Conservation (phyloP, 1,284 basidiomycete genomes). For the Trichosporon sp. region DNA sequence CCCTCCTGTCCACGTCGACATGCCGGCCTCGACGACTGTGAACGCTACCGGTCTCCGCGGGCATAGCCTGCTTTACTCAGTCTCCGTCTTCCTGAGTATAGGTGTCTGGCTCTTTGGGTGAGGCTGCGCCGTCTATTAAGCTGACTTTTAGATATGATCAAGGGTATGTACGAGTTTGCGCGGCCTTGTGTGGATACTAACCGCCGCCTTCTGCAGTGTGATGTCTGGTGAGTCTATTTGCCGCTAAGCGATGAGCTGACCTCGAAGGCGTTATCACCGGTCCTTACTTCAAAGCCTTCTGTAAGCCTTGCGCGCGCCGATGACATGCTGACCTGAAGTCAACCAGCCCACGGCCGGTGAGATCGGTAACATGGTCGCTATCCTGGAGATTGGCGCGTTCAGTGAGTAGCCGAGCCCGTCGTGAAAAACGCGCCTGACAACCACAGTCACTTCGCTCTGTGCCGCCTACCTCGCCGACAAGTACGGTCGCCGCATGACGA, state of each 20-base stretch:
- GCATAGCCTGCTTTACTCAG: conserved; percentile 66
- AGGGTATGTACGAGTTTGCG: conserved; percentile 63
- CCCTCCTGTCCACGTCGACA: conserved; percentile 12
- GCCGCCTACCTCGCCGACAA: conserved; percentile 85
- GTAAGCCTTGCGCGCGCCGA: conserved; percentile 28
- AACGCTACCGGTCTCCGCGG: conserved; percentile 56
- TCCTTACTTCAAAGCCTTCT: conserved; percentile 71
- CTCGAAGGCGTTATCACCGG: conserved; percentile 81
- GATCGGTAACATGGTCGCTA: conserved; percentile 76
- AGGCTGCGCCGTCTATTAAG: conserved; percentile 28
- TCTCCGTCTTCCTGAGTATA: conserved; percentile 53
- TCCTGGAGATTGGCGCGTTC: conserved; percentile 89
- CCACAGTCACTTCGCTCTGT: conserved; percentile 79
- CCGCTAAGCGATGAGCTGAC: conserved; percentile 24
- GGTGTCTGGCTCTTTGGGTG: conserved; percentile 68
- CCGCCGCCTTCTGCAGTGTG: conserved; percentile 31
- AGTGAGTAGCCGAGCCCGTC: conserved; percentile 60
- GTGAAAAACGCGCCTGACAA: background rate
- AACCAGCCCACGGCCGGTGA: conserved; percentile 67
- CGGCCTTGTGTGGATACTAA: background rate
- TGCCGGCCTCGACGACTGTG: background rate
- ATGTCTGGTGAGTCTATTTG: conserved; percentile 51
- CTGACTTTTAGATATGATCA: conserved; percentile 70
- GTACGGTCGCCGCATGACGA: conserved; percentile 82
- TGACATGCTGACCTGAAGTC: conserved; percentile 55